Conservation (phyloP, 768 basidiomycete genomes). For the Boletales sp. region DNA sequence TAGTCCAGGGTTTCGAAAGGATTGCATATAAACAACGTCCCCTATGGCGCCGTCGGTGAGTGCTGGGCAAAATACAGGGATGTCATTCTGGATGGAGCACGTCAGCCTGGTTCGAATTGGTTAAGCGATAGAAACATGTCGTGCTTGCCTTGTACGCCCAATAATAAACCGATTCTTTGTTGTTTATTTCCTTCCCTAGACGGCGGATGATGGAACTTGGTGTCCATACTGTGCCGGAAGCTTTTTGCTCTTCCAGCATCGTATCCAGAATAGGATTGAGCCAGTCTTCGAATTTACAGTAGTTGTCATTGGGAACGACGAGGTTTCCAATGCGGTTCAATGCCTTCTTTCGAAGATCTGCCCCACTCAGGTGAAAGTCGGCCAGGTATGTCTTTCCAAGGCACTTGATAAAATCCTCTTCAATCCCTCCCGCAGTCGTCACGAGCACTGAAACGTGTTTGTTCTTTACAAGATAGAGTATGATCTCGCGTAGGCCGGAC, state of each 20-base stretch:
- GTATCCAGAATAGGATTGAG: slow-evolving; percentile 88
- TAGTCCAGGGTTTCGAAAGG: slow-evolving; percentile 82
- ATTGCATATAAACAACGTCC: slow-evolving; percentile 99
- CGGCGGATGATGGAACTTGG: slow-evolving; percentile 90
- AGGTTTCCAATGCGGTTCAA: slow-evolving; percentile 98
- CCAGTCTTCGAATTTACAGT: slow-evolving; percentile 99
- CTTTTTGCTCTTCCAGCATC: slow-evolving; percentile 87
- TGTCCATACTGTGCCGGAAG: slow-evolving; percentile 71
- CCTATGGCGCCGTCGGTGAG: slow-evolving; percentile 97
- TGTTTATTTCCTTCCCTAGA: slow-evolving; percentile 93
- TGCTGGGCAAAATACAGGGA: slow-evolving; percentile 98
- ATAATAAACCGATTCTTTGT: slow-evolving; percentile 97
- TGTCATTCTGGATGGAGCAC: slow-evolving; percentile 73
- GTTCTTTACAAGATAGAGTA: slow-evolving; percentile 90
- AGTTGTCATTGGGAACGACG: slow-evolving; percentile 95
- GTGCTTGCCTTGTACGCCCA: slow-evolving; percentile 96
- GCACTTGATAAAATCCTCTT: slow-evolving; percentile 99
- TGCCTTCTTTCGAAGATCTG: slow-evolving; percentile 80
- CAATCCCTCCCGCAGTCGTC: slow-evolving; percentile 96
- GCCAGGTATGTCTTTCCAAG: slow-evolving; percentile 93
- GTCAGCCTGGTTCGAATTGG: slow-evolving; percentile 23
- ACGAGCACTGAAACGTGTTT: slow-evolving; percentile 86
- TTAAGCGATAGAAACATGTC: slow-evolving; percentile 12
- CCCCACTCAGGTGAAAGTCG: slow-evolving; percentile 90
- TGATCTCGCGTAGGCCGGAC: slow-evolving; percentile 91